Percentiles rank a stretch among this genome's conserved stretches.
Conservation (phyloP, 2,329 filamentous ascomycete species). For the Penicillium sclerotiorum region DNA sequence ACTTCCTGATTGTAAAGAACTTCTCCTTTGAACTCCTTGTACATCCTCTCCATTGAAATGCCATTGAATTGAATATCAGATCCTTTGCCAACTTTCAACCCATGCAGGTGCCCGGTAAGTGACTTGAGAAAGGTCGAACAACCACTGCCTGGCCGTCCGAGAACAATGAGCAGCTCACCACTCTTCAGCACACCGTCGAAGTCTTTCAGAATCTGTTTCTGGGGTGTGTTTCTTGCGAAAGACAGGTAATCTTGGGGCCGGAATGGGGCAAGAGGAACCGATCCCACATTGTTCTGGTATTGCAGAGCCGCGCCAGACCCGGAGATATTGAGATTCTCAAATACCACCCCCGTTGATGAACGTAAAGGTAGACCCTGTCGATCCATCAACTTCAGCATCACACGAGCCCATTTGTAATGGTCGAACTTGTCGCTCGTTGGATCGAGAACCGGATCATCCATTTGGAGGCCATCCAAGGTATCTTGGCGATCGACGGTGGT, state of each 20-base stretch:
- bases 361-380: slow-evolving; percentile 56
- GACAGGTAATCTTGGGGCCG: slow-evolving; percentile 58
- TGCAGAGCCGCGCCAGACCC: slow-evolving; percentile 69
- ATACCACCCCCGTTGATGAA: slow-evolving; percentile 63
- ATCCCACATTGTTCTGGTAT: slow-evolving; percentile 68
- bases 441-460: slow-evolving; percentile 55
- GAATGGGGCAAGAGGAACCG: slow-evolving; percentile 61
- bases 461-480: slow-evolving; percentile 42
- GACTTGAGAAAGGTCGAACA: slow-evolving; percentile 87
- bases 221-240: slow-evolving; percentile 46
- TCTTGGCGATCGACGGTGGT: slow-evolving; percentile 30
- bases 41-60: slow-evolving; percentile 69
- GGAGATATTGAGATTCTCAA: slow-evolving; percentile 66
- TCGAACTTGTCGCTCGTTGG: slow-evolving; percentile 56
- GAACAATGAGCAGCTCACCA: slow-evolving; percentile 49
- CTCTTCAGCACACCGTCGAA: slow-evolving; percentile 57
- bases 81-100: slow-evolving; percentile 68
- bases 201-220: slow-evolving; percentile 58
- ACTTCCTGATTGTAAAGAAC: slow-evolving; percentile 45
- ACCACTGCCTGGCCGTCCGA: slow-evolving; percentile 45
- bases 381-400: slow-evolving; percentile 54
- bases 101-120: slow-evolving; percentile 78
- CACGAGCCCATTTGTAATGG: slow-evolving; percentile 55
- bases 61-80: slow-evolving; percentile 80
- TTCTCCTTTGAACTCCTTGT: slow-evolving; percentile 55